A percentile compares a stretch with the other conserved stretches of the same genome.
phyloP scores from a whole-genome alignment of 108 stramenopile species.

The Skeletonema menzelii region DNA sequence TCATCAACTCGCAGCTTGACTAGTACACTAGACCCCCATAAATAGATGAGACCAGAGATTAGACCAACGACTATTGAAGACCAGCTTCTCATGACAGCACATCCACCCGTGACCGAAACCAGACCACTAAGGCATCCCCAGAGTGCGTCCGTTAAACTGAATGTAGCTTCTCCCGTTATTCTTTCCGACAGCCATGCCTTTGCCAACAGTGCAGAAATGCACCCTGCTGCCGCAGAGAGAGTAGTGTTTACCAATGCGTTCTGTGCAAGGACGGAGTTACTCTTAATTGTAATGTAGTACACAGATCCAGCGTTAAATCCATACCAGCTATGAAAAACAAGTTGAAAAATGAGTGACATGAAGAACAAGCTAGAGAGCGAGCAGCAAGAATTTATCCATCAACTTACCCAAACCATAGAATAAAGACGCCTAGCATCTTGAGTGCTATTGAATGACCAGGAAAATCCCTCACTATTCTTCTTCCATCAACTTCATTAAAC shows the following conservation, averaged over 20 bases:
- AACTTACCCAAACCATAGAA: conserved; percentile 81
- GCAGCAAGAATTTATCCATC: not conserved
- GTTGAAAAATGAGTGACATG: conserved; percentile 13
- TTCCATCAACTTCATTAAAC: conserved; percentile 75
- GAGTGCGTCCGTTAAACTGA: conserved; percentile 63
- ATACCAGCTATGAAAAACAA: conserved; percentile 72
- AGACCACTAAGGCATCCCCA: conserved; percentile 66
- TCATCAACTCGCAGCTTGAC: conserved; percentile 83
- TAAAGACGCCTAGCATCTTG: conserved; percentile 81
- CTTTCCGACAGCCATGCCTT: conserved; percentile 51
- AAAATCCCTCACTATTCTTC: conserved; percentile 34
- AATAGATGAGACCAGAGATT: conserved; percentile 78
- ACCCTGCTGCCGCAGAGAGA: conserved; percentile 73
- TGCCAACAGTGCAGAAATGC: conserved; percentile 64
- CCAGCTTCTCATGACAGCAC: conserved; percentile 81
- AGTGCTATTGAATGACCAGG: conserved; percentile 75
- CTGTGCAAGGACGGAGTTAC: conserved; percentile 55
- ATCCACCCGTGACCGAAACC: conserved; percentile 83
- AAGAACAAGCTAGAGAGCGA: conserved; percentile 5
- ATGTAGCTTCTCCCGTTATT: conserved; percentile 65
- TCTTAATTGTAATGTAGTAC: conserved; percentile 60
- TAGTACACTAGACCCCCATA: conserved; percentile 53
- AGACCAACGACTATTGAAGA: conserved; percentile 84
- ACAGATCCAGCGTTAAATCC: conserved; percentile 93
- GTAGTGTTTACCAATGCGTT: conserved; percentile 91